Base-by-base conservation (phyloP, 768 basidiomycete species). In the Tubosaeta sp. region DNA sequence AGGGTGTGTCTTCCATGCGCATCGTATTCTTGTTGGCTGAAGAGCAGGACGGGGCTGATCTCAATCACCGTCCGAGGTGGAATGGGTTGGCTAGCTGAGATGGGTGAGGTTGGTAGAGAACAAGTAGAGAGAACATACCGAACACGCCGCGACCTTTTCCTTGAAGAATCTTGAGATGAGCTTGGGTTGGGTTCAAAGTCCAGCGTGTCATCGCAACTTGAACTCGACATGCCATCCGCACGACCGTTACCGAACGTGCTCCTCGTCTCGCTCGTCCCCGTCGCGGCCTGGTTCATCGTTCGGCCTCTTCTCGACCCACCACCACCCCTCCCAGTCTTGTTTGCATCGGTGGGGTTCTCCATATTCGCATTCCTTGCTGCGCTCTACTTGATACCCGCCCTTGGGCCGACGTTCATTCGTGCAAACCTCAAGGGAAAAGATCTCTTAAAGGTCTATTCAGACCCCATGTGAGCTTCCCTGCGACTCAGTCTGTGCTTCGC, bases 361-460 rank as follows among this genome's bases (percentile, higher is more conserved):
- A 69, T 95, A 44, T 76, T 93, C 55, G 91, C 94, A 0, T 86
- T 95, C 51, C 64, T 91, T 11, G 81, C 83, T 2, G 84, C 89
- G 1, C 64, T 91, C 12, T 83, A 84, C 61, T 78, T 92, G 39
- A 78, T 98, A 29, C 95, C 95, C n/a, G 78, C 81, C 0, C 78
- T 99, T 13, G 89, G 88, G 0, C 82, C 84, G 0, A 79, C 82
- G 0, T 95, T 98, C 65, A 74, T 92, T 25, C 80, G 78, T 39
- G 92, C 91, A 2, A 84, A 88, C 43, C 73, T 99, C 49, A 86
- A 84, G 61, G 97, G 97, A 19, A 78, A 77, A 55, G 97, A 99
- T 69, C 71, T 97, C 54, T 76, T 97, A 45, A 98, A 99, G 69
- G 81, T 77, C 11, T 88, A 90, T 61, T 72, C 76, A 34, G 82